Percentiles rank a stretch among this genome's conserved stretches.
Evolutionary conservation across 306 rosid genomes (phyloP).

Genomic region (Rubus parviflorus): DNA sequence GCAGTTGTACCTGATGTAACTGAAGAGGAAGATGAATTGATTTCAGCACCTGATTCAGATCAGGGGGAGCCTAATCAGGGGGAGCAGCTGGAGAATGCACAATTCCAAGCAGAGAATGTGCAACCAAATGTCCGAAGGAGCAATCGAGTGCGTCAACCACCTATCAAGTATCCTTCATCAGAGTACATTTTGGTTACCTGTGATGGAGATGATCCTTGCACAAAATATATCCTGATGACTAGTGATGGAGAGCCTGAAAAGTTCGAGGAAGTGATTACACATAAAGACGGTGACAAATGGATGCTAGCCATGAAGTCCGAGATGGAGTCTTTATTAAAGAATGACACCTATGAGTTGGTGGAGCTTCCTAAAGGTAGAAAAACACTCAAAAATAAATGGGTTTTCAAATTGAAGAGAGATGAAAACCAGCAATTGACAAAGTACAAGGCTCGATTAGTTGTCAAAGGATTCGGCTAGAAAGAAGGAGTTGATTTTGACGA

Average conservation of each 20-base stretch:
- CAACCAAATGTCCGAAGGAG: no score
- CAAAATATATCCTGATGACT: not conserved
- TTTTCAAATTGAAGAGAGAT: no score
- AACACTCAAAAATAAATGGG: no score
- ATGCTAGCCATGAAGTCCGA: not conserved
- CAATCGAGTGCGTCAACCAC: accelerated
- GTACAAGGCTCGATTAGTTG: no score
- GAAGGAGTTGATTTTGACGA: no score
- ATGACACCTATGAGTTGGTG: no score
- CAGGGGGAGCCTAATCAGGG: not conserved
- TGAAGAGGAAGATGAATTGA: not conserved
- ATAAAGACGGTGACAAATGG: not conserved
- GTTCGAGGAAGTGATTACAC: not conserved
- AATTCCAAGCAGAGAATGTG: no score
- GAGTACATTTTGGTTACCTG: not conserved
- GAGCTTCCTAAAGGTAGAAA: no score
- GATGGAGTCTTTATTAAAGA: no score
- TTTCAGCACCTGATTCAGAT: not conserved
- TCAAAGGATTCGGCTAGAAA: no score
- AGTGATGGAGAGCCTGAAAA: not conserved
- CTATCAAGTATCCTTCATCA: not conserved
- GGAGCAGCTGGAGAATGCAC: not conserved
- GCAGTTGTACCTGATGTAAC: not conserved
- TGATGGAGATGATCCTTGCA: not conserved
- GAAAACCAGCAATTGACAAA: no score